phyloP scores from a whole-genome alignment of 805 yeast genomes.

The Nakazawaea anatomiae region DNA sequence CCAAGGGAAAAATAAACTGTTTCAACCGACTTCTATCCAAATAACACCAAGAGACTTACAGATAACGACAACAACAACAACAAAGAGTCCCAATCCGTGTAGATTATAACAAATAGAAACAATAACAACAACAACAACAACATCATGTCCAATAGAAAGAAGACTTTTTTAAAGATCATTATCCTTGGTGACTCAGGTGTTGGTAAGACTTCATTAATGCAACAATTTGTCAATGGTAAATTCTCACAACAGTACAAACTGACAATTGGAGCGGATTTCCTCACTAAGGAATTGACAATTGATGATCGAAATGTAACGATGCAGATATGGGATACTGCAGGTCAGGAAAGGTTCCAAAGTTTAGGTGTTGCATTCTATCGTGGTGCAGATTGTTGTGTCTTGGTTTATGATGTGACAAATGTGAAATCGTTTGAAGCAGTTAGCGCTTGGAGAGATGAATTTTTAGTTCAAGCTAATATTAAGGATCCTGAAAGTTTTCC shows the following conservation, averaged over 20 bases:
- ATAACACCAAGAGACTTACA: no score
- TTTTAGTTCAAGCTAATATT: slow-evolving; percentile 87
- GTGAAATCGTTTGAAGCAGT: slow-evolving; percentile 87
- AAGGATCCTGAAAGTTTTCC: slow-evolving; percentile 94
- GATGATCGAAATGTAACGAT: slow-evolving; percentile 79
- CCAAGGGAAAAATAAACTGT: no score
- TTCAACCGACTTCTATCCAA: no score
- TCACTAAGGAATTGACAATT: slow-evolving; percentile 82
- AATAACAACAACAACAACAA: no score
- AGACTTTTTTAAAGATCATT: slow-evolving; percentile 77
- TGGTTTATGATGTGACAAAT: slow-evolving; percentile 94
- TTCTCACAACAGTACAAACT: slow-evolving; percentile 95
- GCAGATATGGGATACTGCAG: slow-evolving; percentile 98
- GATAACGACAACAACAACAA: no score
- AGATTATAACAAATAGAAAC: no score
- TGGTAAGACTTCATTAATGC: slow-evolving; percentile 96
- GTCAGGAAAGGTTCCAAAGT: slow-evolving; percentile 96
- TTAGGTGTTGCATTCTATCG: slow-evolving; percentile 95
- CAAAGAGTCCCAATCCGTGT: no score
- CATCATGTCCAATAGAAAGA: slow-evolving; percentile 57
- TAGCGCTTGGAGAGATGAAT: slow-evolving; percentile 92
- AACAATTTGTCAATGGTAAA: slow-evolving; percentile 92
- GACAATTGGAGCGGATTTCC: slow-evolving; percentile 95
- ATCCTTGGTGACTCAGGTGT: slow-evolving; percentile 97
- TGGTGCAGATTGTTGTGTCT: slow-evolving; percentile 97